A percentile compares a stretch with the other conserved stretches of the same genome.
Evolutionary conservation across 2,329 filamentous ascomycete genomes (phyloP).

Genomic region (Colletotrichum cuscutae): DNA sequence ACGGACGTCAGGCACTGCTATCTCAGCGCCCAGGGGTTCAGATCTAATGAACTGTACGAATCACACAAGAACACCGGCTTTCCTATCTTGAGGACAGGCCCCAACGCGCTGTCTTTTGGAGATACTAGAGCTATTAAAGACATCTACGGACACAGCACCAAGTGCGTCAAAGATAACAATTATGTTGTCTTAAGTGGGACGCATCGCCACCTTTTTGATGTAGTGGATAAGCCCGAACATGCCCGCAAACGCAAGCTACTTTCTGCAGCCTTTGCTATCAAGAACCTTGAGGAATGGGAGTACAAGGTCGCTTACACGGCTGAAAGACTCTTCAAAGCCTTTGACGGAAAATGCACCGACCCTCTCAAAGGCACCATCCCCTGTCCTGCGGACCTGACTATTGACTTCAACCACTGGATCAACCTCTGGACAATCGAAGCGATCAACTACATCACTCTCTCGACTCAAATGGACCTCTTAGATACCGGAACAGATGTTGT

Average conservation of each 20-base stretch:
- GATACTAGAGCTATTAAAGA: conserved; percentile 56
- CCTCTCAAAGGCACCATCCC: conserved; percentile 45
- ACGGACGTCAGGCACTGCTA: background rate
- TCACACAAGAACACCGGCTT: conserved; percentile 53
- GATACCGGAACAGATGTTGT: conserved; percentile 58
- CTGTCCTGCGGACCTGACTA: conserved; percentile 51
- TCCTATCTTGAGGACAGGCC: conserved; percentile 55
- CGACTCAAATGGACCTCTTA: conserved; percentile 60
- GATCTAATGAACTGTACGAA: conserved; percentile 53
- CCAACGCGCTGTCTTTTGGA: conserved; percentile 54
- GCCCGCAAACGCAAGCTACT: conserved; percentile 61
- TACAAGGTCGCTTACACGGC: conserved; percentile 64
- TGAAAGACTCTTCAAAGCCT: conserved; percentile 52
- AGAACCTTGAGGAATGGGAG: conserved; percentile 65
- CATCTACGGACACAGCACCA: conserved; percentile 61
- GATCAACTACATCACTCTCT: conserved; percentile 65
- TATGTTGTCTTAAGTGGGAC: conserved; percentile 57
- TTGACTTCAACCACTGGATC: conserved; percentile 62
- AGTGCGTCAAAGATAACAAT: conserved; percentile 59
- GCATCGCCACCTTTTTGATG: conserved; percentile 63
- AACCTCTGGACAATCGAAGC: conserved; percentile 68
- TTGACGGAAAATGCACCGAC: conserved; percentile 53
- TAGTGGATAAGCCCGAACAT: conserved; percentile 62
- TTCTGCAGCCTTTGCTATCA: conserved; percentile 61
- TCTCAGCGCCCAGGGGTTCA: conserved; percentile 39